Conservation (phyloP, 352 stramenopile genomes). For the Pythium aquatile region DNA sequence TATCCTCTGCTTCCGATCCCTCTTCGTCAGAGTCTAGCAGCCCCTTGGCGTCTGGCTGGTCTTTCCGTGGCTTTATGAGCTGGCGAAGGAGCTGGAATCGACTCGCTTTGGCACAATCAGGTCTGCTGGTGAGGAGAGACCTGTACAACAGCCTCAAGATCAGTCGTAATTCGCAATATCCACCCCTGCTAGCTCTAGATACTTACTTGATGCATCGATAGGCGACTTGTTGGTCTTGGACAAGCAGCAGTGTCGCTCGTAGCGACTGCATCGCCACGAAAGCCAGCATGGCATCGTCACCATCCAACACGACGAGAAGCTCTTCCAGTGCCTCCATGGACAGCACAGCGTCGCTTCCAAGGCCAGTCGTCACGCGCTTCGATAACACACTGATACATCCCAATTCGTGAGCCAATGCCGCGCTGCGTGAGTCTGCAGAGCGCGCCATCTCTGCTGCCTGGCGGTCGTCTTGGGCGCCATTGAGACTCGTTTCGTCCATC, state of each 20-base stretch:
- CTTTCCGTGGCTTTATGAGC: slow-evolving; percentile 29
- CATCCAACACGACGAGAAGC: slow-evolving; percentile 29
- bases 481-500: not conserved
- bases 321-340: slow-evolving; percentile 7
- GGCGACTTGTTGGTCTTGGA: not conserved
- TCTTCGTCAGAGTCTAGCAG: not conserved
- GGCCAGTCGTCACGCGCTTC: not conserved
- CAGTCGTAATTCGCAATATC: not conserved
- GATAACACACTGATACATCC: not conserved
- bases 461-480: not conserved
- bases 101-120: not conserved
- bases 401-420: not conserved
- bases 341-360: not conserved
- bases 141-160: not conserved
- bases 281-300: slow-evolving; percentile 39
- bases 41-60: not conserved
- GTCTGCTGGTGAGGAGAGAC: not conserved
- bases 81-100: slow-evolving; percentile 52
- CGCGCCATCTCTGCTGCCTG: not conserved
- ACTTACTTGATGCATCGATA: not conserved
- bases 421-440: not conserved
- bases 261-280: slow-evolving; percentile 47
- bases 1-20: not conserved
- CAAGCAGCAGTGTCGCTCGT: not conserved
- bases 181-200: too few species aligned